These are phyloP conservation scores for Peronospora destructor DNA, from an alignment of 352 stramenopile genomes.

Conservation along the genomic window DNA sequence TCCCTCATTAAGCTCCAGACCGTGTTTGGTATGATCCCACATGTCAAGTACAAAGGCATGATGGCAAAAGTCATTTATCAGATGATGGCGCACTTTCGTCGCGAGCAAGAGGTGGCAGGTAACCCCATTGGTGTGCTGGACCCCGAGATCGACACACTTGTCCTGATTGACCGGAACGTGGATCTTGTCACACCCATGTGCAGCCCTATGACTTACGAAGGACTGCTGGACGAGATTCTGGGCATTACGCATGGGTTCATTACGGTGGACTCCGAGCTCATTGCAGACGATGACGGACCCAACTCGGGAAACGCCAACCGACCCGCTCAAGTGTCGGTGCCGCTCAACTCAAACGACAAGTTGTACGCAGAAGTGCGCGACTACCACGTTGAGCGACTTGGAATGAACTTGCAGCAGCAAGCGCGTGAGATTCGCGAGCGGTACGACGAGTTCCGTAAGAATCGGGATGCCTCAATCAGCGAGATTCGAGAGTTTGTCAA, in stretches of 20 bases:
- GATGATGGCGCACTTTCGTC: constrained; percentile 87
- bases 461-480: constrained; percentile 93
- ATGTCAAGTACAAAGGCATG: constrained; percentile 91
- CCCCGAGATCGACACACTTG: constrained; percentile 90
- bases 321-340: constrained; percentile 83
- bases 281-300: constrained; percentile 58
- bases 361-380: constrained; percentile 94
- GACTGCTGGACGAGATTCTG: constrained; percentile 93
- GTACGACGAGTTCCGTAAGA: constrained; percentile 93
- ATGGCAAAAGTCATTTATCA: constrained; percentile 89
- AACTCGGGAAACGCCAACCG: constrained; percentile 23
- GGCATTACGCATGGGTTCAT: constrained; percentile 91
- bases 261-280: constrained; percentile 66
- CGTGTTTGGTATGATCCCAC: constrained; percentile 88
- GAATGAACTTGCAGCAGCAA: constrained; percentile 93
- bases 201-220: constrained; percentile 95
- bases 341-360: constrained; percentile 93
- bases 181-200: constrained; percentile 94
- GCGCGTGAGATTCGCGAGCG: constrained; percentile 91
- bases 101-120: constrained; percentile 85
- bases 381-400: constrained; percentile 94
- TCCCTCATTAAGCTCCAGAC: constrained; percentile 92
- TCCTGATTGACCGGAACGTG: constrained; percentile 92
- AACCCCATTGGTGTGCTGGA: constrained; percentile 71
- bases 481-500: constrained; percentile 99